Base-by-base conservation (phyloP, 306 rosid genomes). In the Citrullus colocynthis region DNA sequence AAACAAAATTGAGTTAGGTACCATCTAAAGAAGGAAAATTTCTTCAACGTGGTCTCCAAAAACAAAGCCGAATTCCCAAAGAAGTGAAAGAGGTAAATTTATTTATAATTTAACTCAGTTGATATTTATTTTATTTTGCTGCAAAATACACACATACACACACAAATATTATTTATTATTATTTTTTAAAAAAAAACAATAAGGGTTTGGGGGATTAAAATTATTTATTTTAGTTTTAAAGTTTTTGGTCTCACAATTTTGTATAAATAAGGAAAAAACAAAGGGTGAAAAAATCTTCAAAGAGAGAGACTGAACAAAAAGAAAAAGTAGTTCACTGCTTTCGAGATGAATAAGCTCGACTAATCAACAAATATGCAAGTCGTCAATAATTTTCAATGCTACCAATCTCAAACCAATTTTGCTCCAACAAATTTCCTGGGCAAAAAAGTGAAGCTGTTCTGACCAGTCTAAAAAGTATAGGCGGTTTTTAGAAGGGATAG, bases 1-100 rank as follows among this genome's bases (percentile, higher is more conserved):
- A 66, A 83, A 76, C 44, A 66, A 83, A 76, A 75, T 78, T 59
- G 51, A n/a, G 79, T 88, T 81, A 86, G 84, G 52, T 80, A 82
- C 66, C 64, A 81, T 36, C 41, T 3, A 13, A 61, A 75, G 79
- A 24, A 74, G 58, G 36, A 52, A 52, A 52, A 52, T 12, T 48
- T 48, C 54, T 48, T 2, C 54, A 12, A 48, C 54, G 0, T 2
- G 4, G 54, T 48, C 17, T 0, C 12, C 54, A 48, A 48, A 48
- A 48, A 12, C 11, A 24, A 24, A 24, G 16, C 54, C 12, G 54
- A 13, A 9, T 42, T 42, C 9, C 48, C 48, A 42, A 42, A 42
- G 9, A 7, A 42, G 9, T 9, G 48, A 42, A 42, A 42, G 45
- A 42, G 48, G 10, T 42, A 12, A 42, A 42, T 8, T 8, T 42